phyloP scores from a whole-genome alignment of 2,329 filamentous ascomycete genomes.

The Colletotrichum brevisporum region DNA sequence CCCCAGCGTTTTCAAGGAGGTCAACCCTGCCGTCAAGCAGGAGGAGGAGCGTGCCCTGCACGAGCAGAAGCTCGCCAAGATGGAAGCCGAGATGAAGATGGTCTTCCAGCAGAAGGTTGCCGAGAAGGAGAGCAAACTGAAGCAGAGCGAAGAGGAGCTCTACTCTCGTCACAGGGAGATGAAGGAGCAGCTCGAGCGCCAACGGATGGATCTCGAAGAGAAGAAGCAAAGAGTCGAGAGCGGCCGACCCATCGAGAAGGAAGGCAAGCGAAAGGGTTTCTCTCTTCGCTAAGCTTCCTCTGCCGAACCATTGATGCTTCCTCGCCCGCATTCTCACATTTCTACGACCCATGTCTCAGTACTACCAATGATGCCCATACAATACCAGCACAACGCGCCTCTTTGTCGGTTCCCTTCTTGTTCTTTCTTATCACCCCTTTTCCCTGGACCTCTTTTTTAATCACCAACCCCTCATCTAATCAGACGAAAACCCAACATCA shows the following conservation, averaged over 20 bases:
- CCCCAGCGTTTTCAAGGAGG: slow-evolving; percentile 99
- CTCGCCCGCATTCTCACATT: slow-evolving; percentile 37
- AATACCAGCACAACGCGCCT: slow-evolving; percentile 71
- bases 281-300: slow-evolving; percentile 83
- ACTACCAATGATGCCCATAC: slow-evolving; percentile 71
- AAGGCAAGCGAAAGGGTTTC: slow-evolving; percentile 99
- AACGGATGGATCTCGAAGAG: slow-evolving; percentile 95
- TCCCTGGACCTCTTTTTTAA: slow-evolving; percentile 42
- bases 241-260: slow-evolving; percentile 95
- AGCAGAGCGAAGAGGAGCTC: slow-evolving; percentile 98
- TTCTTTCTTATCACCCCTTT: slow-evolving; percentile 41
- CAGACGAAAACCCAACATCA: slow-evolving; percentile 52
- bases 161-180: slow-evolving; percentile 99
- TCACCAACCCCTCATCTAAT: slow-evolving; percentile 39
- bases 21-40: slow-evolving; percentile 99
- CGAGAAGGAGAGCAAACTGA: slow-evolving; percentile 99
- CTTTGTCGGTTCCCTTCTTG: slow-evolving; percentile 51
- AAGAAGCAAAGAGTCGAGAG: slow-evolving; percentile 98
- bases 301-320: slow-evolving; percentile 31
- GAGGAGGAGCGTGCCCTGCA: slow-evolving; percentile 98
- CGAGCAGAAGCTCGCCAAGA: slow-evolving; percentile 99
- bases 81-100: slow-evolving; percentile 99
- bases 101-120: slow-evolving; percentile 99
- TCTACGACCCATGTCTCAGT: slow-evolving; percentile 69
- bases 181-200: slow-evolving; percentile 98